These are phyloP conservation scores for Vigna angularis DNA, from an alignment of 306 rosid genomes.

Conservation along the genomic window DNA sequence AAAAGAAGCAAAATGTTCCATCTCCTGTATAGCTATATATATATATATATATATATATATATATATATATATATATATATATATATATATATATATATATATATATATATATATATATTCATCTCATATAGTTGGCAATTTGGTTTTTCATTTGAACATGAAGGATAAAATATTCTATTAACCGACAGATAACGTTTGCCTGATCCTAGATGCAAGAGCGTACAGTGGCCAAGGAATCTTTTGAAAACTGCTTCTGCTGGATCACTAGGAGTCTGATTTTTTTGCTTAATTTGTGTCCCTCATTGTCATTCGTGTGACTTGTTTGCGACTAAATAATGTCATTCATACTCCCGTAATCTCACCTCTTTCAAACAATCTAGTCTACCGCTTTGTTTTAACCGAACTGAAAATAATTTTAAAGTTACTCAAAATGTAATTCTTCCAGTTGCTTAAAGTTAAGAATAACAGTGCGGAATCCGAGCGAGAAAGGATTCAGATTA, in stretches of 20 bases:
- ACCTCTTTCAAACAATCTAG: background rate
- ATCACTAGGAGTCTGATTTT: background rate
- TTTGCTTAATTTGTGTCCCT: conserved; percentile 7
- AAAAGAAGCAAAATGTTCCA: conserved; percentile 50
- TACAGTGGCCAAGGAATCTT: conserved; percentile 12
- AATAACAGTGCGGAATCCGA: background rate
- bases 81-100: too few species aligned
- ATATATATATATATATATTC: background rate
- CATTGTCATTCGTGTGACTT: background rate
- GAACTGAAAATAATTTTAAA: background rate
- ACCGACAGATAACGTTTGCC: too few species aligned
- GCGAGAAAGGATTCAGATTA: too few species aligned
- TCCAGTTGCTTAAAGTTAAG: background rate
- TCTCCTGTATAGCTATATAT: conserved; percentile 22
- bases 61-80: too few species aligned
- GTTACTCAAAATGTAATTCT: background rate
- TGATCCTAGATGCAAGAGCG: background rate
- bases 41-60: too few species aligned
- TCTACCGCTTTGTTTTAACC: background rate
- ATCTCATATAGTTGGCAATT: conserved; percentile 6
- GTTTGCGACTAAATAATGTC: too few species aligned
- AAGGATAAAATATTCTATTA: background rate
- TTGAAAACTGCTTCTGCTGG: background rate
- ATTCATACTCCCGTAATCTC: background rate
- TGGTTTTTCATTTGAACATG: conserved; percentile 5